Percentiles rank a stretch among this genome's conserved stretches.
These are phyloP conservation scores for Verticillium klebahnii DNA, from an alignment of 2,329 filamentous ascomycete genomes.

Conservation along the genomic window DNA sequence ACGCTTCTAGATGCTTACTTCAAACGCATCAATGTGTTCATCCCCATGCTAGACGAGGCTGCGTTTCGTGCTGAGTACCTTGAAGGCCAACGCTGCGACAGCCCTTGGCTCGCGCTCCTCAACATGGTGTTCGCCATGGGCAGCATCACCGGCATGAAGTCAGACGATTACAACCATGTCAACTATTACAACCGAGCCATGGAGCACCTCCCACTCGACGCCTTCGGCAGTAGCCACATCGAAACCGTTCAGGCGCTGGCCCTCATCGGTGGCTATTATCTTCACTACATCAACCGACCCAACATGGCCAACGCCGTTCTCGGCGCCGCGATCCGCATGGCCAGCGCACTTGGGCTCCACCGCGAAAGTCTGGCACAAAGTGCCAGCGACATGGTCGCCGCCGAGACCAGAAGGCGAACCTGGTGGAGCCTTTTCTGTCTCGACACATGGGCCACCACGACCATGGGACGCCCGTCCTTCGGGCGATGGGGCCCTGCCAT, in stretches of 20 bases:
- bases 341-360: constrained; percentile 68
- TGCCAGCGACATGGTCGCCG: constrained; percentile 42
- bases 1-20: constrained; percentile 73
- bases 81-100: constrained; percentile 52
- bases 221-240: constrained; percentile 57
- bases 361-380: constrained; percentile 49
- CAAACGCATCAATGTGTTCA: constrained; percentile 65
- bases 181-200: constrained; percentile 66
- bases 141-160: constrained; percentile 62
- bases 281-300: constrained; percentile 72
- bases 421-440: constrained; percentile 75
- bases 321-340: constrained; percentile 68
- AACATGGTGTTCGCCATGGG: constrained; percentile 77
- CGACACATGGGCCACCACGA: constrained; percentile 70
- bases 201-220: constrained; percentile 61
- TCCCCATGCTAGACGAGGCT: constrained; percentile 69
- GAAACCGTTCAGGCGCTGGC: constrained; percentile 69
- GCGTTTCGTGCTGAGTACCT: constrained; percentile 60
- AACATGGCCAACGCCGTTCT: constrained; percentile 73
- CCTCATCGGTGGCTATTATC: constrained; percentile 70
- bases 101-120: constrained; percentile 65
- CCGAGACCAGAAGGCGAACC: constrained; percentile 60
- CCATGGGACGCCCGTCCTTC: constrained; percentile 65
- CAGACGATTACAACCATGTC: constrained; percentile 62
- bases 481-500: constrained; percentile 64